Base-by-base conservation (phyloP, 2,329 filamentous ascomycete genomes). In the Fusarium sp. region DNA sequence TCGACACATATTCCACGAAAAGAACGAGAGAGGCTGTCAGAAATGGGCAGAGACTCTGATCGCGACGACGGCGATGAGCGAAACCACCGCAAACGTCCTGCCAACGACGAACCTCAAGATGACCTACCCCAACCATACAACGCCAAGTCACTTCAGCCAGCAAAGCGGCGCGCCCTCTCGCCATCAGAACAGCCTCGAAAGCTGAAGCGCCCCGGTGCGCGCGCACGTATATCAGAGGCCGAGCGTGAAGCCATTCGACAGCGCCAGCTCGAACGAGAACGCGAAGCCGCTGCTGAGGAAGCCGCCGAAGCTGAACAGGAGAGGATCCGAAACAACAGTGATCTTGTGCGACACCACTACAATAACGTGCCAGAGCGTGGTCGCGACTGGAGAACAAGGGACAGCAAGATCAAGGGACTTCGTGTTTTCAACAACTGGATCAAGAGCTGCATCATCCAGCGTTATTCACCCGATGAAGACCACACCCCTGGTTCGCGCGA, bases 391-490 rank as follows among this genome's bases (percentile, higher is more conserved):
- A 91, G 96, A 56, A 94, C 93, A 81, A 97, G 94, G 12, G 95
- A 97, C 79, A 97, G 94, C 82, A 93, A 94, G 79, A 99, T 99
- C 86, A 98, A 97, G 84, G 96, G 96, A 2, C 86, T 99, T 60
- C 91, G 96, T 60, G 94, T 93, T 75, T 96, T 98, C 87, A 99
- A 99, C 85, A 99, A 99, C 83, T 99, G 96, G 96, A 90, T 99
- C 84, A 99, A 99, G 87, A 98, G 94, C 80, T 96, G 94, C 56
- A 90, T 98, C 76, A 98, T 99, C 76, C 95, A 98, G 81, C 98
- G 98, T 81, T 98, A 98, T 84, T 94, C 94, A 9, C 93, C 93
- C 1, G 91, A 92, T 73, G 93, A 96, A 81, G 91, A 94, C 69
- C 91, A 92, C 75, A 85, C 89, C 1, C 89, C 91, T 6, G 89